Percentiles rank a stretch among this genome's conserved stretches.
These are phyloP conservation scores for Serendipita sp. DNA, from an alignment of 768 basidiomycete genomes.

Conservation along the genomic window DNA sequence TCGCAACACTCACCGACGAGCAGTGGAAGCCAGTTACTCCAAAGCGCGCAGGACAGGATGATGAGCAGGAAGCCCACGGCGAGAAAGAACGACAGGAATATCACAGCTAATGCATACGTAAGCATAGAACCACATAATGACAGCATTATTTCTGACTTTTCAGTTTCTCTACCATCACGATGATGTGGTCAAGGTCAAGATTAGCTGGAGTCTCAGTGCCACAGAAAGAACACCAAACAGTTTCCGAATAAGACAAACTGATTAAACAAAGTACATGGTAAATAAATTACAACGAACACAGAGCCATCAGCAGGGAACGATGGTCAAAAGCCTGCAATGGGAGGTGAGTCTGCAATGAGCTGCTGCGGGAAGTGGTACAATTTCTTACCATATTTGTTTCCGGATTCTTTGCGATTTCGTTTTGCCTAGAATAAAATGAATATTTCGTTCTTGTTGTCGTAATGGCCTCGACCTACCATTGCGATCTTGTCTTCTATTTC, in stretches of 20 bases:
- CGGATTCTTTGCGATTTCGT: slow-evolving; percentile 74
- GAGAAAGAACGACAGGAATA: slow-evolving; percentile 90
- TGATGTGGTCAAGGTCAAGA: not conserved
- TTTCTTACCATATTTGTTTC: slow-evolving; percentile 66
- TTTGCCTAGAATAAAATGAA: slow-evolving; percentile 32
- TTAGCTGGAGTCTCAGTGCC: not conserved
- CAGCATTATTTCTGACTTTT: not conserved
- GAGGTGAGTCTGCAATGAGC: not conserved
- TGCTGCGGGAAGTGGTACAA: not conserved
- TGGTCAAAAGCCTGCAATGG: not conserved
- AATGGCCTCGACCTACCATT: not conserved
- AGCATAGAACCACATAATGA: not conserved
- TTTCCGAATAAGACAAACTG: not conserved
- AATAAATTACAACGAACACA: not conserved
- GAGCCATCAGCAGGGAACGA: not conserved
- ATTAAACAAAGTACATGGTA: not conserved
- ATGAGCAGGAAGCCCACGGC: slow-evolving; percentile 96
- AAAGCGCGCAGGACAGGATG: slow-evolving; percentile 92
- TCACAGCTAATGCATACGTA: slow-evolving; percentile 49
- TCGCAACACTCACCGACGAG: slow-evolving; percentile 59
- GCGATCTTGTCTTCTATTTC: slow-evolving; percentile 71
- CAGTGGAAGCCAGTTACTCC: slow-evolving; percentile 91
- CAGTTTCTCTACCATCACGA: slow-evolving; percentile 4
- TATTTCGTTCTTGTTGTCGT: not conserved
- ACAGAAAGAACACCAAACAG: not conserved